These are phyloP conservation scores for Fusarium sterilihyphosum DNA, from an alignment of 2,329 filamentous ascomycete genomes.

Conservation along the genomic window DNA sequence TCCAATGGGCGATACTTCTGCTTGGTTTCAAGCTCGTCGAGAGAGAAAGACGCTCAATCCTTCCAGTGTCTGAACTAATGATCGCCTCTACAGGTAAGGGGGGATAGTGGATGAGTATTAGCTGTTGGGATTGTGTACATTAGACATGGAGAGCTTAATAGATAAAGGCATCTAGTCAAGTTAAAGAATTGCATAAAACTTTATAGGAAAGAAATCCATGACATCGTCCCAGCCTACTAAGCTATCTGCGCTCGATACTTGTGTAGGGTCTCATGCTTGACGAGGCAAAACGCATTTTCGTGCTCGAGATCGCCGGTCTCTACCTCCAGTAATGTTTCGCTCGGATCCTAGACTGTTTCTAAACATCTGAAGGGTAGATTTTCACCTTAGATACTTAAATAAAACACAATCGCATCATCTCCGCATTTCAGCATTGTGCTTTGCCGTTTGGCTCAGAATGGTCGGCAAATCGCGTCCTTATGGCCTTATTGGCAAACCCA, in stretches of 20 bases:
- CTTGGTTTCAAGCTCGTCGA: constrained; percentile 14
- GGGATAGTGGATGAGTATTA: neutral
- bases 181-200: neutral
- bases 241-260: neutral
- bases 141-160: neutral
- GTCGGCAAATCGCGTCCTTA: neutral
- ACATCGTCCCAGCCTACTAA: neutral
- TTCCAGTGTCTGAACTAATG: neutral
- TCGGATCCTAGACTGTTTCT: neutral
- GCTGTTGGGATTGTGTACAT: neutral
- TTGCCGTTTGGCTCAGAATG: neutral
- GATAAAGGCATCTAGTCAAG: neutral
- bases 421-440: neutral
- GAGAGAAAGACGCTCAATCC: neutral
- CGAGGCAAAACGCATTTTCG: neutral
- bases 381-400: neutral
- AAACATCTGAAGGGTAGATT: neutral
- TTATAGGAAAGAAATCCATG: neutral
- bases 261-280: neutral
- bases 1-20: constrained; percentile 39
- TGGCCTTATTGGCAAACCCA: neutral
- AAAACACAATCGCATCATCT: neutral
- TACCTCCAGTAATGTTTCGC: neutral
- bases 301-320: neutral
- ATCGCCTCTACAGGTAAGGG: neutral